Percentiles rank a stretch among this genome's conserved stretches.
Conservation (phyloP, 108 stramenopile species). For the Cyclotella choctawhatcheeana region DNA sequence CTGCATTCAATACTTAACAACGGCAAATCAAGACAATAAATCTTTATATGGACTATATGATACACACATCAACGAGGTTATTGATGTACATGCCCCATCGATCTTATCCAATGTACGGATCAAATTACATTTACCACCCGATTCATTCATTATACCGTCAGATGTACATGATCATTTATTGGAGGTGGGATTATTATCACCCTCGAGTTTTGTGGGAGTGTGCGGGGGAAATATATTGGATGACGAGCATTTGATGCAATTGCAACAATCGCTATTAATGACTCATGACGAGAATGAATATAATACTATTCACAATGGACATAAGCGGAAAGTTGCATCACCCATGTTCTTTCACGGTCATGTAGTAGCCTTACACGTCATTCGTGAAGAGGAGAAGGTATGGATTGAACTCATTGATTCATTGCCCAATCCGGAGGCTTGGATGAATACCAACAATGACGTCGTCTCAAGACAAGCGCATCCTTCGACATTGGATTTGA, state of each 20-base stretch:
- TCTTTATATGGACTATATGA: slow-evolving; percentile 68
- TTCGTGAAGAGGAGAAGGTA: slow-evolving; percentile 9
- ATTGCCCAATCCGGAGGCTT: slow-evolving; percentile 42
- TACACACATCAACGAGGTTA: slow-evolving; percentile 54
- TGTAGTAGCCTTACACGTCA: slow-evolving; percentile 60
- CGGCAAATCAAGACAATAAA: neutral
- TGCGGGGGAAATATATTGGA: slow-evolving; percentile 72
- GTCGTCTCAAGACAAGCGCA: too few relatives aligned
- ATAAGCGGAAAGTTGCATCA: slow-evolving; percentile 50
- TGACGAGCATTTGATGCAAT: slow-evolving; percentile 54
- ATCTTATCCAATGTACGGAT: slow-evolving; percentile 52
- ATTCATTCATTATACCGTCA: slow-evolving; percentile 72
- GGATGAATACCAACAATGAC: too few relatives aligned
- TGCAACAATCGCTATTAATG: slow-evolving; percentile 39
- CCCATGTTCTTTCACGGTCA: slow-evolving; percentile 77
- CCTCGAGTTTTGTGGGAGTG: slow-evolving; percentile 65
- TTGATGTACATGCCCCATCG: slow-evolving; percentile 57
- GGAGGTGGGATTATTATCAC: slow-evolving; percentile 44
- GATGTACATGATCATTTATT: slow-evolving; percentile 77
- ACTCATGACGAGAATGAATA: too few relatives aligned
- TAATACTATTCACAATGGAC: too few relatives aligned
- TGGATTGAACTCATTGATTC: slow-evolving; percentile 58
- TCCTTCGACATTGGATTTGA: too few relatives aligned
- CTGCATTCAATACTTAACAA: slow-evolving; percentile 62
- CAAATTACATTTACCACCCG: slow-evolving; percentile 54